Conservation (phyloP, 2,329 filamentous ascomycete species). For the Pestalotiopsis sp. region DNA sequence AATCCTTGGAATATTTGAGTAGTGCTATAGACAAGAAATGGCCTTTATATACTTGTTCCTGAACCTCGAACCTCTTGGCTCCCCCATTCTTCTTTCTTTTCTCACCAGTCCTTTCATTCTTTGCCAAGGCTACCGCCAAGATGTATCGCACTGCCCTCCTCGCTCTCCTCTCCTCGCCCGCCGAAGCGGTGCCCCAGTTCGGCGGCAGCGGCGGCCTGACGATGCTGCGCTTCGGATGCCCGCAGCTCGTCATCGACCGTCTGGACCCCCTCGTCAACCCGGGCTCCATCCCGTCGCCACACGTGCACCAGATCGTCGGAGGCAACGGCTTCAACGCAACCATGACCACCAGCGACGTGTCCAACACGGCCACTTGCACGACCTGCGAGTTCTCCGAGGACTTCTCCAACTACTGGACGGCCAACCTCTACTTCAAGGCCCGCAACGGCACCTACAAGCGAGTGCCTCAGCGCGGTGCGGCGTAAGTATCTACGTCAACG, state of each 20-base stretch:
- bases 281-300: constrained; percentile 26
- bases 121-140: background rate
- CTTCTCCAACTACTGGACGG: constrained; percentile 31
- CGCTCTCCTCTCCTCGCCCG: background rate
- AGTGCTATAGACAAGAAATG: background rate
- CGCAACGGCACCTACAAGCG: constrained; percentile 29
- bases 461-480: constrained; percentile 23
- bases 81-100: background rate
- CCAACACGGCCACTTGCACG: constrained; percentile 24
- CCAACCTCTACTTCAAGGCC: constrained; percentile 25
- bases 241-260: constrained; percentile 29
- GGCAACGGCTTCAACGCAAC: constrained; percentile 30
- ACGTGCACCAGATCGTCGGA: constrained; percentile 31
- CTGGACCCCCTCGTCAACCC: constrained; percentile 30
- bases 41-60: background rate
- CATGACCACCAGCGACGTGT: constrained; percentile 25
- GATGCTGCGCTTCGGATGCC: constrained; percentile 27
- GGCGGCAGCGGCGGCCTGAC: background rate
- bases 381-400: constrained; percentile 27
- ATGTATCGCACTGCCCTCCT: background rate
- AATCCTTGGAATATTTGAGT: background rate
- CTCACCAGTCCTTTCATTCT: background rate
- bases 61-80: background rate
- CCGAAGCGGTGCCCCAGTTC: background rate
- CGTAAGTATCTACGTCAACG: background rate